Evolutionary conservation across 768 basidiomycete species (phyloP).

Genomic region (Pleurotus ostreatus): DNA sequence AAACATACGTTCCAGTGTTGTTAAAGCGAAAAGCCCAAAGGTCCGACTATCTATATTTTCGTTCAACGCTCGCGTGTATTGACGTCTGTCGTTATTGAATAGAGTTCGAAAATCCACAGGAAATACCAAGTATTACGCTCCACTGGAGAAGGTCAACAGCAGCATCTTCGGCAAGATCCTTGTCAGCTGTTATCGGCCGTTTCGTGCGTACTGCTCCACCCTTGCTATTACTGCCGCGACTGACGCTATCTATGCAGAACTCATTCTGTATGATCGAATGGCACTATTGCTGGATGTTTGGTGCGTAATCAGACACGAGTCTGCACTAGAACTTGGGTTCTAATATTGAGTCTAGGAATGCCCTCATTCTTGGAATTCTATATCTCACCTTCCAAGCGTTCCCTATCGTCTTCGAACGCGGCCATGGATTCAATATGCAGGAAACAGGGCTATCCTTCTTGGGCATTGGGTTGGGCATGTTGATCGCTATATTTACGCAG

Average conservation of each 20-base stretch:
- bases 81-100: not conserved
- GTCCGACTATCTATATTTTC: conserved; percentile 23
- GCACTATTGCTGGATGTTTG: conserved; percentile 67
- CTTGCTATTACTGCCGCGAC: not conserved
- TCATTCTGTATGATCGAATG: conserved; percentile 70
- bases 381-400: conserved; percentile 65
- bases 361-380: conserved; percentile 54
- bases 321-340: conserved; percentile 30
- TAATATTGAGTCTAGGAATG: conserved; percentile 48
- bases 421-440: conserved; percentile 46
- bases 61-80: not conserved
- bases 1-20: conserved; percentile 66
- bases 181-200: conserved; percentile 65
- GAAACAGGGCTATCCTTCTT: conserved; percentile 54
- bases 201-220: conserved; percentile 45
- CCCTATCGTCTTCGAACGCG: conserved; percentile 47
- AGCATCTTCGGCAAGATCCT: conserved; percentile 43
- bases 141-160: conserved; percentile 48
- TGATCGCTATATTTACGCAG: conserved; percentile 46
- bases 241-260: conserved; percentile 32
- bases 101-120: conserved; percentile 57
- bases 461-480: conserved; percentile 57
- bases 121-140: conserved; percentile 51
- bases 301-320: conserved; percentile 33
- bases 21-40: conserved; percentile 54